These are phyloP conservation scores for Podospora didyma DNA, from an alignment of 495 filamentous ascomycete genomes.

Conservation along the genomic window DNA sequence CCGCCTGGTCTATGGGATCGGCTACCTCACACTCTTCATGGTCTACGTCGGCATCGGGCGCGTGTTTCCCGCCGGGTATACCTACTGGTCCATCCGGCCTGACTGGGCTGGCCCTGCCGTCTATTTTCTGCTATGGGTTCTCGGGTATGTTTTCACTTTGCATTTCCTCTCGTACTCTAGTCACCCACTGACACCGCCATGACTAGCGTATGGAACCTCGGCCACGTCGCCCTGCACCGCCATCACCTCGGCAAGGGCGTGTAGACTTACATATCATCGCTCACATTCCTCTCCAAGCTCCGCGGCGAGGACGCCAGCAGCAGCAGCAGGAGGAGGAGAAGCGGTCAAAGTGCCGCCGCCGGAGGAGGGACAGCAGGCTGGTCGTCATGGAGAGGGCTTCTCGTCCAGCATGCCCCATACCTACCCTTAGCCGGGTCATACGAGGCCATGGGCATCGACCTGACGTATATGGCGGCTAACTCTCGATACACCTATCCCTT, in stretches of 20 bases:
- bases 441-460: conserved; percentile 24
- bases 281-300: neutral
- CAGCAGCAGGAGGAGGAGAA: neutral
- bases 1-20: conserved; percentile 11
- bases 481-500: conserved; percentile 29
- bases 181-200: too few species aligned
- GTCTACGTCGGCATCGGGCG: conserved; percentile 22
- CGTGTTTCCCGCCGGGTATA: conserved; percentile 18
- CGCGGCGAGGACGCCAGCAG: neutral
- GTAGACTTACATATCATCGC: neutral
- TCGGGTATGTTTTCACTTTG: conserved; percentile 19
- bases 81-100: conserved; percentile 20
- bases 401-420: conserved; percentile 21
- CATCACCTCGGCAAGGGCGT: conserved; percentile 12
- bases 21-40: conserved; percentile 25
- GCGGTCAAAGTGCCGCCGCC: neutral
- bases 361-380: neutral
- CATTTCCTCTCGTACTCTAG: too few species aligned
- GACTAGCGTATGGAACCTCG: conserved; percentile 23
- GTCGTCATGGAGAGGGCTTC: neutral
- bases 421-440: conserved; percentile 30
- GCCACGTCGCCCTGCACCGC: conserved; percentile 15
- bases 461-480: conserved; percentile 23
- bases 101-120: conserved; percentile 14
- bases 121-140: conserved; percentile 25